These are phyloP conservation scores for Aspergillus ochraceoroseus DNA, from an alignment of 2,329 filamentous ascomycete genomes.

Conservation along the genomic window DNA sequence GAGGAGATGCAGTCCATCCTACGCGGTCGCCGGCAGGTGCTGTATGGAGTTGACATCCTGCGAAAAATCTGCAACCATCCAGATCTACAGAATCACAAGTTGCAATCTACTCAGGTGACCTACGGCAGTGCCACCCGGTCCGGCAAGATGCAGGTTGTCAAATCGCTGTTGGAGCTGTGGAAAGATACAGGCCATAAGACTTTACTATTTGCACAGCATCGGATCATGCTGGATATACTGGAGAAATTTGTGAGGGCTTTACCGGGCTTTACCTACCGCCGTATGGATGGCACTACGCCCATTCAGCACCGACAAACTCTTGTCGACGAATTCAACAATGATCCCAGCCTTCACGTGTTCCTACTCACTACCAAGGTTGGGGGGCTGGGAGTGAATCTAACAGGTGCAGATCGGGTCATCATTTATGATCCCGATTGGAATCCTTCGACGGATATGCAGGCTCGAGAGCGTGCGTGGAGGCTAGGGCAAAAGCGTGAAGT, in stretches of 20 bases:
- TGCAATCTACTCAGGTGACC: conserved; percentile 53
- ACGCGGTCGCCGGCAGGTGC: conserved; percentile 66
- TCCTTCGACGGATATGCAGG: conserved; percentile 91
- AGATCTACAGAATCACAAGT: conserved; percentile 70
- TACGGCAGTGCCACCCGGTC: conserved; percentile 77
- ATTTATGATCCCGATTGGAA: conserved; percentile 99
- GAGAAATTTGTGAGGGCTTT: conserved; percentile 70
- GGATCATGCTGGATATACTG: conserved; percentile 92
- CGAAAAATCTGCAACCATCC: conserved; percentile 98
- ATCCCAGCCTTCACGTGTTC: conserved; percentile 76
- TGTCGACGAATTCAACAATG: conserved; percentile 87
- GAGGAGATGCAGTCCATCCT: conserved; percentile 82
- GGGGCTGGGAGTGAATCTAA: conserved; percentile 87
- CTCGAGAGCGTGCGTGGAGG: conserved; percentile 90
- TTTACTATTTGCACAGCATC: conserved; percentile 84
- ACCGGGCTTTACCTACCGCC: conserved; percentile 67
- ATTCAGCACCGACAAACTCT: conserved; percentile 84
- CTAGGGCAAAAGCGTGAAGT: conserved; percentile 92
- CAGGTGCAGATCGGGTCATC: conserved; percentile 90
- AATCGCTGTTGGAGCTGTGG: conserved; percentile 81
- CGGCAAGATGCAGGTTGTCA: conserved; percentile 93
- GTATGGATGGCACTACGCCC: conserved; percentile 90
- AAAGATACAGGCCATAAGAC: conserved; percentile 91
- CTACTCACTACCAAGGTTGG: conserved; percentile 93
- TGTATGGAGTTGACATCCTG: conserved; percentile 86